Evolutionary conservation across 2,329 filamentous ascomycete species (phyloP).

Genomic region (Passalora sequoiae): DNA sequence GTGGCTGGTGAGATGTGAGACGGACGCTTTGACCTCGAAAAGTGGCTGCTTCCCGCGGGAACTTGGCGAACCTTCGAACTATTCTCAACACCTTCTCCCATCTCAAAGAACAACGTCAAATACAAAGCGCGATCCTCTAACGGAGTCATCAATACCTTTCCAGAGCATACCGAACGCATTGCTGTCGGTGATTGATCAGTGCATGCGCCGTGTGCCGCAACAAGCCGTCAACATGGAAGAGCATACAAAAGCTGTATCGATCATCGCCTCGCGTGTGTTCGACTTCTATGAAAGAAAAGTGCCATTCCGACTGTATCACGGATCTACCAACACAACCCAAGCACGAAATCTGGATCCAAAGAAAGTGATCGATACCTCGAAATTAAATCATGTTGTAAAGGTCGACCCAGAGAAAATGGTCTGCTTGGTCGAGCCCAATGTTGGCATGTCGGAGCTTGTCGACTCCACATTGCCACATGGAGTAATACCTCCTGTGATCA

Average conservation of each 20-base stretch:
- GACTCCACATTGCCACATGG: constrained; percentile 52
- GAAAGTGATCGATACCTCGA: constrained; percentile 46
- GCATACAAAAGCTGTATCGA: constrained; percentile 12
- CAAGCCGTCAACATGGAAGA: constrained; percentile 13
- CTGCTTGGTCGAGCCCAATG: constrained; percentile 61
- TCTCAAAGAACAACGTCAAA: not conserved
- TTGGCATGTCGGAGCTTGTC: constrained; percentile 62
- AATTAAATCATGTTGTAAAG: constrained; percentile 44
- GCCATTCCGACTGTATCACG: constrained; percentile 54
- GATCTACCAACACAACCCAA: constrained; percentile 51
- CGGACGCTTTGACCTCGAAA: not conserved
- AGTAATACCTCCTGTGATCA: constrained; percentile 60
- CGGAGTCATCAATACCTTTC: no score
- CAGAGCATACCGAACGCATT: no score
- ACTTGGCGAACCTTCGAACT: constrained; percentile 1
- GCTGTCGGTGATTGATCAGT: no score
- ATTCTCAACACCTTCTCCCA: no score
- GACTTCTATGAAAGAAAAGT: constrained; percentile 44
- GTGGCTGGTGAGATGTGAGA: not conserved
- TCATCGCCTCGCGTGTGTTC: constrained; percentile 11
- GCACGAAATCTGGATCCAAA: constrained; percentile 33
- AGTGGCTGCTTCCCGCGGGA: no score
- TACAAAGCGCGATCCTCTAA: no score
- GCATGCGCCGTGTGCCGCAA: no score
- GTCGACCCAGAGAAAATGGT: constrained; percentile 41